phyloP scores from a whole-genome alignment of 768 basidiomycete genomes.

The Lactarius trivialis region DNA sequence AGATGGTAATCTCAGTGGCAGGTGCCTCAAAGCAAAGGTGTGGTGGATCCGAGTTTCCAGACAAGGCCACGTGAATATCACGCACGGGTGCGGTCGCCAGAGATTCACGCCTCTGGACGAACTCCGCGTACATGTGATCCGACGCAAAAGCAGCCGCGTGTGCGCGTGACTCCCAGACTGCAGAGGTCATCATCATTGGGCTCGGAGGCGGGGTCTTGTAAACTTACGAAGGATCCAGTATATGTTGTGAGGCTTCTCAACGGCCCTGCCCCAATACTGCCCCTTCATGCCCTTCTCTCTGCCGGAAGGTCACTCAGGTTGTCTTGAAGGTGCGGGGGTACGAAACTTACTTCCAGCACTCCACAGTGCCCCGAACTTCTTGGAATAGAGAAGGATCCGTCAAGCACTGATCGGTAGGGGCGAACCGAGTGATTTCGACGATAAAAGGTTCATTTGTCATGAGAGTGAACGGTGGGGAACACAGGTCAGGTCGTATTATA shows the following conservation, averaged over 20 bases:
- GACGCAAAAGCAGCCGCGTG: too few species aligned
- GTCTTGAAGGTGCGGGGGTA: neutral
- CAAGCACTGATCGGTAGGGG: neutral
- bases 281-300: too few species aligned
- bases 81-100: neutral
- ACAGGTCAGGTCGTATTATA: too few species aligned
- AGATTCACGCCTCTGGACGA: neutral
- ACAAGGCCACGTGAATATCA: neutral
- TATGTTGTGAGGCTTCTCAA: neutral
- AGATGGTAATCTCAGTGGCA: neutral
- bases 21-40: neutral
- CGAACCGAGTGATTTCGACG: conserved; percentile 1
- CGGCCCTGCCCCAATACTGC: conserved; percentile 9
- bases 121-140: neutral
- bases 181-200: too few species aligned
- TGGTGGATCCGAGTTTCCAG: too few species aligned
- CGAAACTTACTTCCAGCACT: conserved; percentile 8
- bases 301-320: neutral
- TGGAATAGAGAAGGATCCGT: conserved; percentile 2
- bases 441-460: neutral
- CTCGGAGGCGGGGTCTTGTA: too few species aligned
- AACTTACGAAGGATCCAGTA: too few species aligned
- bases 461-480: too few species aligned
- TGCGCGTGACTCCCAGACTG: too few species aligned
- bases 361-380: neutral